Evolutionary conservation across 1,139 yeast genomes (phyloP).

Genomic region (Meyerozyma guilliermondii): DNA sequence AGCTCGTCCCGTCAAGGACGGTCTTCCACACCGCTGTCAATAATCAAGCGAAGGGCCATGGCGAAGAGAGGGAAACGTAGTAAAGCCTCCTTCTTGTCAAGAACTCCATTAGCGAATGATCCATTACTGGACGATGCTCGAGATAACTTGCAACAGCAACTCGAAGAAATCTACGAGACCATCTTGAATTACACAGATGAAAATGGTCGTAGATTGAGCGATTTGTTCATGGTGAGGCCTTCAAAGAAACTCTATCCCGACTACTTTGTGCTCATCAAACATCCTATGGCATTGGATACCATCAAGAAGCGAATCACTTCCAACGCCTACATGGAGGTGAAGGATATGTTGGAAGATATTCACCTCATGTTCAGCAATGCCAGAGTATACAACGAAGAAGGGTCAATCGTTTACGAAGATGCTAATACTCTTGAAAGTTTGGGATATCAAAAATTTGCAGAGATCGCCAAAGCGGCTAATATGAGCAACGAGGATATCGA

Average conservation of each 20-base stretch:
- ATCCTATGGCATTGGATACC: constrained; percentile 77
- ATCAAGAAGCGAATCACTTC: constrained; percentile 56
- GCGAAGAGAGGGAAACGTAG: constrained; percentile 18
- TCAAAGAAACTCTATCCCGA: constrained; percentile 77
- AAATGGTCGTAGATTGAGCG: constrained; percentile 44
- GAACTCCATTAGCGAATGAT: constrained; percentile 36
- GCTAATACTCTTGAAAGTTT: constrained; percentile 61
- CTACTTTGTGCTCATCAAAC: constrained; percentile 71
- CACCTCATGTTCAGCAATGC: constrained; percentile 82
- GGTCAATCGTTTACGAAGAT: constrained; percentile 75
- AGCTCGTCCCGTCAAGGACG: not conserved
- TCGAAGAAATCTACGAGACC: constrained; percentile 41
- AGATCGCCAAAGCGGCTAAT: constrained; percentile 10
- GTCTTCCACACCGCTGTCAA: not conserved
- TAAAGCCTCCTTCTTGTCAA: constrained; percentile 24
- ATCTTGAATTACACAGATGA: constrained; percentile 41
- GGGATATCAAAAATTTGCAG: constrained; percentile 30
- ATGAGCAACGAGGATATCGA: constrained; percentile 1
- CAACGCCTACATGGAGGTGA: constrained; percentile 46
- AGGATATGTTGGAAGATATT: constrained; percentile 66
- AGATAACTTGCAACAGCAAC: constrained; percentile 32
- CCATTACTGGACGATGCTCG: constrained; percentile 40
- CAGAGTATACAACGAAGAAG: constrained; percentile 82
- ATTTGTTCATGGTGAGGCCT: constrained; percentile 64
- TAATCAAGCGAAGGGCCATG: constrained; percentile 10